Evolutionary conservation across 169 alveolate species (phyloP).

Genomic region (Eimeria falciformis): DNA sequence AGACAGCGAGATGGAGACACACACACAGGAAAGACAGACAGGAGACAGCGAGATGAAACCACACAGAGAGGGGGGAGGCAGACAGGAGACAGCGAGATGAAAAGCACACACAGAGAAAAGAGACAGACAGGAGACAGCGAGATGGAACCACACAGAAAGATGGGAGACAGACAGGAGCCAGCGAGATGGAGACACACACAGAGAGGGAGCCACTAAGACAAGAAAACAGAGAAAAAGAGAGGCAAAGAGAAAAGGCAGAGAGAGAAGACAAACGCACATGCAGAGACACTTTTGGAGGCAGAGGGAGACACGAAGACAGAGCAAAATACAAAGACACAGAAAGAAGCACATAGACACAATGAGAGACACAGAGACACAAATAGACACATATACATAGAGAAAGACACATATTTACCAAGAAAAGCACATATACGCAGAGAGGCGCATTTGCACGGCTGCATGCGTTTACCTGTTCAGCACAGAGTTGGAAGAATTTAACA

Average conservation of each 20-base stretch:
- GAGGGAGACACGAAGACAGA: too few relatives aligned
- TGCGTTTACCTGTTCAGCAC: conserved; percentile 88
- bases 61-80: not conserved
- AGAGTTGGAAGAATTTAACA: conserved; percentile 93
- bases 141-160: not conserved
- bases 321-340: too few relatives aligned
- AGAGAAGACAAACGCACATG: too few relatives aligned
- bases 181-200: too few relatives aligned
- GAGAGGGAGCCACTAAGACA: too few relatives aligned
- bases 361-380: conserved; percentile 7
- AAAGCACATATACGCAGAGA: not conserved
- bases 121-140: not conserved
- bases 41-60: not conserved
- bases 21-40: not conserved
- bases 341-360: not conserved
- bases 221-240: too few relatives aligned
- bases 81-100: not conserved
- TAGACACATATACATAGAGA: not conserved
- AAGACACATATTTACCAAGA: not conserved
- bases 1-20: not conserved
- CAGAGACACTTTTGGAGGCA: too few relatives aligned
- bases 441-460: too few relatives aligned
- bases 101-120: not conserved
- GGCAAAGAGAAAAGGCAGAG: not conserved
- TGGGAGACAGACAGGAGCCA: too few relatives aligned